These are phyloP conservation scores for Gonium pectorale DNA, from an alignment of 139 green algal species.

Conservation along the genomic window DNA sequence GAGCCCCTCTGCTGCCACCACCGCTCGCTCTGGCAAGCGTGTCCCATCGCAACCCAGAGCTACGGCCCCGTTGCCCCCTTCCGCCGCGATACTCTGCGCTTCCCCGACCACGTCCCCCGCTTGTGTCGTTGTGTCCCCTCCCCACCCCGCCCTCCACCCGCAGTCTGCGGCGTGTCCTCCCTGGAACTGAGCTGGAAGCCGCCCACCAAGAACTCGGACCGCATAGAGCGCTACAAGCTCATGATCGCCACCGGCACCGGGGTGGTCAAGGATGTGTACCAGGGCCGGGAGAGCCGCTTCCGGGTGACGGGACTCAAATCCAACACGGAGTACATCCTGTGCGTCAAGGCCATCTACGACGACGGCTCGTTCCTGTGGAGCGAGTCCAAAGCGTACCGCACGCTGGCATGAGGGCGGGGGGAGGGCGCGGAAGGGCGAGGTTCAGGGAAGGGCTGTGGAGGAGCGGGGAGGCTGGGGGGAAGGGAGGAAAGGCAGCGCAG, in stretches of 20 bases:
- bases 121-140: not conserved
- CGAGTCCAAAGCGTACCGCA: conserved; percentile 78
- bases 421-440: not conserved
- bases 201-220: conserved; percentile 84
- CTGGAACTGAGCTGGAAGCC: conserved; percentile 80
- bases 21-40: no score
- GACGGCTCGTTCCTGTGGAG: conserved; percentile 87
- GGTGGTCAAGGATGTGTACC: conserved; percentile 82
- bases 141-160: not conserved
- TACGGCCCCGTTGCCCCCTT: no score
- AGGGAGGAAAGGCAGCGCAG: not conserved
- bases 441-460: no score
- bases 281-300: conserved; percentile 66
- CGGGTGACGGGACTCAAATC: conserved; percentile 71
- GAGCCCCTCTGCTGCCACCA: no score
- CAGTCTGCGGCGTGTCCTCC: conserved; percentile 45
- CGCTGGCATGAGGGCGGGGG: not conserved
- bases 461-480: not conserved
- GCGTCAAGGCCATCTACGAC: conserved; percentile 90
- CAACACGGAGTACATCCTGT: conserved; percentile 88
- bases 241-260: conserved; percentile 87
- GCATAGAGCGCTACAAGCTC: conserved; percentile 85
- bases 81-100: no score
- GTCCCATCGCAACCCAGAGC: no score
- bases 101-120: not conserved